A percentile compares a stretch with the other conserved stretches of the same genome.
These are phyloP conservation scores for Eucommia ulmoides DNA, from an alignment of 257 asterid species.

Conservation along the genomic window DNA sequence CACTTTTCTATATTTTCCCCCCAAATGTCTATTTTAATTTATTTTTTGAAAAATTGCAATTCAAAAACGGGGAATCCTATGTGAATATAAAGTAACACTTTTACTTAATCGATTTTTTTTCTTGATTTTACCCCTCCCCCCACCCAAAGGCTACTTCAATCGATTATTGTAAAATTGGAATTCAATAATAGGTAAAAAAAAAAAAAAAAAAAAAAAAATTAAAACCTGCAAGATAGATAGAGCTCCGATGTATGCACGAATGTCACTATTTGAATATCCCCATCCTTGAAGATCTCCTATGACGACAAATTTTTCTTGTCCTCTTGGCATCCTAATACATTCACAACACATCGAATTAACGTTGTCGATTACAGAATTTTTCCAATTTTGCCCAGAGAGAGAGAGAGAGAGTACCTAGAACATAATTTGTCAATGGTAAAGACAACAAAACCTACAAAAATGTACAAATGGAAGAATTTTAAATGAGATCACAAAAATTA, in stretches of 20 bases:
- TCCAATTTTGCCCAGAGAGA: too few species aligned
- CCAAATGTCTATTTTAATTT: not conserved
- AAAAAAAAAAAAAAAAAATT: too few species aligned
- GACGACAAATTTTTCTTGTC: slow-evolving; percentile 61
- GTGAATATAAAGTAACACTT: not conserved
- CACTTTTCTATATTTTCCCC: not conserved
- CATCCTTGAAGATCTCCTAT: slow-evolving; percentile 67
- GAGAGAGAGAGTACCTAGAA: slow-evolving; percentile 47
- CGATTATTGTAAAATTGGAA: not conserved
- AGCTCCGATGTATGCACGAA: slow-evolving; percentile 49
- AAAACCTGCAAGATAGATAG: slow-evolving; percentile 57
- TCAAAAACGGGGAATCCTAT: not conserved
- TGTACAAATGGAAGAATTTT: not conserved
- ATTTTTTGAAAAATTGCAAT: not conserved
- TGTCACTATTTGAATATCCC: slow-evolving; percentile 59
- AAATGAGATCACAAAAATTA: too few species aligned
- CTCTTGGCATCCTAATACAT: slow-evolving; percentile 37
- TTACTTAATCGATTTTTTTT: not conserved
- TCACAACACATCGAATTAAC: too few species aligned
- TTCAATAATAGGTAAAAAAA: not conserved
- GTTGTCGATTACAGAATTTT: too few species aligned
- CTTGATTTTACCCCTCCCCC: too few species aligned
- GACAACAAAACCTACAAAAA: slow-evolving; percentile 56
- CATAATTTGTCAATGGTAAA: slow-evolving; percentile 65
- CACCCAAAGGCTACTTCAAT: too few species aligned